Evolutionary conservation across 1,139 yeast species (phyloP).

Genomic region (Pichia sp.): DNA sequence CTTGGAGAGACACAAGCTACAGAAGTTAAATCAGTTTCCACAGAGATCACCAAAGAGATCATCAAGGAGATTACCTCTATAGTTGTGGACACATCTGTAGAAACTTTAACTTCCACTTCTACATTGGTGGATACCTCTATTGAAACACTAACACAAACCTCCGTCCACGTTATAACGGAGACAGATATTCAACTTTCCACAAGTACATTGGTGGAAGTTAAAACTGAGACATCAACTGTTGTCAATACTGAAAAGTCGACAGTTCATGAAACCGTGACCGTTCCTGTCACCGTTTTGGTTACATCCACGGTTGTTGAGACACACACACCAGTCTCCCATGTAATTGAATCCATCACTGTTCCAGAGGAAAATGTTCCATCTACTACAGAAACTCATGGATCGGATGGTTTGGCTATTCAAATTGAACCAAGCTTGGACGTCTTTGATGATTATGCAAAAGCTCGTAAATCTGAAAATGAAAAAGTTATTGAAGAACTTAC

Average conservation of each 20-base stretch:
- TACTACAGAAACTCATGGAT: neutral
- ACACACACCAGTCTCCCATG: conserved; percentile 1
- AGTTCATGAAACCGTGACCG: neutral
- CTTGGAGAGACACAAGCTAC: neutral
- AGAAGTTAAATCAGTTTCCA: neutral
- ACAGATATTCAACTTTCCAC: too few species aligned
- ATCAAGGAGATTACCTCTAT: conserved; percentile 8
- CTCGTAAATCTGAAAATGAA: neutral
- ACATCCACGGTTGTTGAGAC: neutral
- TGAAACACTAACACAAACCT: neutral
- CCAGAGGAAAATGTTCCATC: neutral
- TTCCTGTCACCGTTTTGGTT: neutral
- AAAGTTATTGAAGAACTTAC: neutral
- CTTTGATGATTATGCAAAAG: neutral
- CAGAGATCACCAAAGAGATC: conserved; percentile 9
- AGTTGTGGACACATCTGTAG: conserved; percentile 3
- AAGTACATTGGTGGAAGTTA: too few species aligned
- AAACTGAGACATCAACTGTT: neutral
- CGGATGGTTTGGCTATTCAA: conserved; percentile 1
- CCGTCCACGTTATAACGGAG: neutral
- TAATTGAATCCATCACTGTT: neutral
- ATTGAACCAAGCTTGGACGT: conserved; percentile 3
- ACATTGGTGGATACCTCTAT: conserved; percentile 1
- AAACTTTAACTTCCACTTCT: conserved; percentile 1
- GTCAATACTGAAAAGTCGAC: neutral